Evolutionary conservation across 2,329 filamentous ascomycete genomes (phyloP), one percentile per base, ranked within the genome.

Genomic region (Calonectria pteridis): DNA sequence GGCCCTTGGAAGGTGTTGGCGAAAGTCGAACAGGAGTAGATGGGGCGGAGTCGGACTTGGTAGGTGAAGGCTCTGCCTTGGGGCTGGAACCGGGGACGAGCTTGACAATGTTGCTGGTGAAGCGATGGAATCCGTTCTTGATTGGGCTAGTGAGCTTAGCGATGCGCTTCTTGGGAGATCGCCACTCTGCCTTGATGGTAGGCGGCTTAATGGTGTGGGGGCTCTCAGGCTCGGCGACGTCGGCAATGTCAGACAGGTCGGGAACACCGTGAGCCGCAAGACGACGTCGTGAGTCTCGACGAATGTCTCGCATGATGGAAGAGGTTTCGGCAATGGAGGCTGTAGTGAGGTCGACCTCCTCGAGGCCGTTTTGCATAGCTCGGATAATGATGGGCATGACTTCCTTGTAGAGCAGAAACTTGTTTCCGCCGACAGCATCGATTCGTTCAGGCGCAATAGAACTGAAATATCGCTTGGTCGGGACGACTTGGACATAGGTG

Each of bases 121-220:
- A 69, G 29, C 80, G 82, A 37, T 73, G 76, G 26, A 79, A 67
- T 11, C 74, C 75, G 53, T 65, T 75, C 76, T 80, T 80, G 64
- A 83, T 73, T 9, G 81, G 81, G 51, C 73, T 81, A 2, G 76
- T 75, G 16, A 81, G 78, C n/a, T 77, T 76, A 29, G 79, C 74
- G 33, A 78, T 72, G 46, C 78, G 78, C 78, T 84, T 84, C 26
- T 77, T 79, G 1, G 83, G 83, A 6, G 83, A 84, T 63, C 76
- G 78, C 50, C 78, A 71, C 53, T 82, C 78, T 1, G 79, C 71
- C 63, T 77, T 76, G 68, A 75, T 51, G 7, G 73, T 67, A 2
- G 78, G 79, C 20, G 77, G 76, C 23, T 73, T 76, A 40, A 79
- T 75, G 33, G 80, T 67, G 29, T 76, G 74, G 10, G 81, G 74